These are phyloP conservation scores for Huiozyma sinensis DNA, from an alignment of 805 yeast genomes.

Conservation along the genomic window DNA sequence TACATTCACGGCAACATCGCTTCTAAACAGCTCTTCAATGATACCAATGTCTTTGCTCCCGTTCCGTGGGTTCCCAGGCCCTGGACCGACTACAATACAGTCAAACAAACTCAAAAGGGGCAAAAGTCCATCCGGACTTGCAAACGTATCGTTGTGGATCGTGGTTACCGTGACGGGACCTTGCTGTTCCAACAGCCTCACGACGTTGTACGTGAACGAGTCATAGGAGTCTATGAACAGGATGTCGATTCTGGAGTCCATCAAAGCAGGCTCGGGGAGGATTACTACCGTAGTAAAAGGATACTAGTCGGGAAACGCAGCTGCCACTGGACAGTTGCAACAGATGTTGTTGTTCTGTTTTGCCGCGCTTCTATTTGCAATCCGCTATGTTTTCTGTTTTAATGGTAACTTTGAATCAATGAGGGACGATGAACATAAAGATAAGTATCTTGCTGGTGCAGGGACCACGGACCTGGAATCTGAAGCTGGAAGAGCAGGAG, in stretches of 20 bases:
- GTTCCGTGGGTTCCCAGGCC: conserved; percentile 82
- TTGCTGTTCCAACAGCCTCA: conserved; percentile 45
- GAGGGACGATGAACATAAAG: too few relatives aligned
- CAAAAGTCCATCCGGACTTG: conserved; percentile 29
- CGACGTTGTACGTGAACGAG: conserved; percentile 81
- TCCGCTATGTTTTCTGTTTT: too few relatives aligned
- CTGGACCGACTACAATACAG: conserved; percentile 86
- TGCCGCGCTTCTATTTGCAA: too few relatives aligned
- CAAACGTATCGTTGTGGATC: conserved; percentile 29
- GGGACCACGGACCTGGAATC: too few relatives aligned
- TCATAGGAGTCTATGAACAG: conserved; percentile 78
- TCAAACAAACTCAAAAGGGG: conserved; percentile 44
- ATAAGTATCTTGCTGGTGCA: too few relatives aligned
- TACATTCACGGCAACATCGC: conserved; percentile 14
- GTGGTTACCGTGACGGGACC: conserved; percentile 24
- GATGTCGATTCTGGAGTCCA: conserved; percentile 6
- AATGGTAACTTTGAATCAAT: too few relatives aligned
- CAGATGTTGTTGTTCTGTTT: too few relatives aligned
- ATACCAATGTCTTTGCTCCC: conserved; percentile 56
- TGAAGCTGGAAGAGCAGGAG: not conserved
- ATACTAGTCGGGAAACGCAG: not conserved
- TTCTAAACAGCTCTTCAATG: conserved; percentile 44
- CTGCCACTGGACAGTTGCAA: not conserved
- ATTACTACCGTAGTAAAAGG: not conserved
- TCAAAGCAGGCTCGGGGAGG: not conserved